Evolutionary conservation across 2,329 filamentous ascomycete genomes (phyloP).

Genomic region (Fusarium bactridioides): DNA sequence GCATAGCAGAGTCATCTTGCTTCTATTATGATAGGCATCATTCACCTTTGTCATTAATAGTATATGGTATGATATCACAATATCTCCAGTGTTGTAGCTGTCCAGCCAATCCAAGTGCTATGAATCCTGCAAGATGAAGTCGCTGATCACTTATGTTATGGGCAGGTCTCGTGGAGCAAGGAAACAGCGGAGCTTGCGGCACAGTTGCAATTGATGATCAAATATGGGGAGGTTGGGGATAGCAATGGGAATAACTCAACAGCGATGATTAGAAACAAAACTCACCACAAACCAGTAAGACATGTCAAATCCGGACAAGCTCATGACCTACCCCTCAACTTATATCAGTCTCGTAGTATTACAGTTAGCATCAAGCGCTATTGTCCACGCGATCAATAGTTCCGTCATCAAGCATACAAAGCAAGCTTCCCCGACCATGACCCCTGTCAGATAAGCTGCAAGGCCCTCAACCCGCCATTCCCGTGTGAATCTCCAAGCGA

Average conservation of each 20-base stretch:
- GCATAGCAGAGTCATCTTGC: not conserved
- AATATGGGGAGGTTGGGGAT: not conserved
- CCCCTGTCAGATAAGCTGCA: not conserved
- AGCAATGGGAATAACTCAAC: not conserved
- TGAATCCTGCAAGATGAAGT: too few species aligned
- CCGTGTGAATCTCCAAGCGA: not conserved
- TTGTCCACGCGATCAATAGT: not conserved
- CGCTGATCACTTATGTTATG: too few species aligned
- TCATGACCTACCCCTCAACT: not conserved
- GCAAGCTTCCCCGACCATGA: not conserved
- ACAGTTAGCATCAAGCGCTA: not conserved
- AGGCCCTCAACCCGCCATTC: not conserved
- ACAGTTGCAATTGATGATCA: not conserved
- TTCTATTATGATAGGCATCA: not conserved
- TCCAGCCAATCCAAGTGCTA: not conserved
- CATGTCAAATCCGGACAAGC: not conserved
- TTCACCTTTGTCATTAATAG: too few species aligned
- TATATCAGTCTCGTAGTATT: not conserved
- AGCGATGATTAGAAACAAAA: not conserved
- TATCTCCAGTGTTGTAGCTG: rapidly evolving
- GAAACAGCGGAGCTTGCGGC: not conserved
- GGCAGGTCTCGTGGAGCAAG: too few species aligned
- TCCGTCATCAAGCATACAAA: conserved; percentile 11
- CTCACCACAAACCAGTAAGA: not conserved
- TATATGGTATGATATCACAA: not conserved